Evolutionary conservation across 2,329 filamentous ascomycete genomes (phyloP), one percentile per base, ranked within the genome.

Genomic region (Intubia oerlemansii): DNA sequence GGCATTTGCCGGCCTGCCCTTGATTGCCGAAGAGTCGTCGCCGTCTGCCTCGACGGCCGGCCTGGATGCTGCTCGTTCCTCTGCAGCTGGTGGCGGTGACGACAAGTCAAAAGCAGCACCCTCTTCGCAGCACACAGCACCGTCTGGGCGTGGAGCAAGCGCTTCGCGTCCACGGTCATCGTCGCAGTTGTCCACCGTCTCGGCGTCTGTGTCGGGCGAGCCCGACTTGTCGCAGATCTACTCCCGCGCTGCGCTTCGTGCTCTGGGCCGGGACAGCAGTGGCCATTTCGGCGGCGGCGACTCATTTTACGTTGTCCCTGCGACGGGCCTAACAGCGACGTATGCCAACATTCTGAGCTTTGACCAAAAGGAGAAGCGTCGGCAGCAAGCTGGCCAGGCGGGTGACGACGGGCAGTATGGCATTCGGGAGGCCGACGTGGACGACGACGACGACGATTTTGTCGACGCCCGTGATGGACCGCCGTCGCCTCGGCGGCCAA

Each of bases 271-370:
- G 32, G 72, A 74, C 17, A 21, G 15, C 13, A n/a, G n/a, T n/a
- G 29, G 31, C 31, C 18, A 67, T 1, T 62, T 71, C 17, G 60
- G 62, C 11, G 27, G 29, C 23, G 55, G 65, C 11, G 77, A 78
- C 41, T 88, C 78, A 7, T 98, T 98, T 53, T 95, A 93, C 46
- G 77, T 95, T 2, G 88, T 98, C 1, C 88, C 85, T 4, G 78
- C 79, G 0, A 81, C 78, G 12, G 85, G 88, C 5, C 82, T 85
- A 37, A 93, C 82, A 3, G 75, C 84, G 34, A 88, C 82, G 0
- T 98, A 95, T 44, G 84, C 88, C 25, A 82, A 77, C 36, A 93
- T 98, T 29, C 56, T 92, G 13, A 74, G 58, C 24, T 72, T 67
- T 39, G 68, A 66, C 20, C 64, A 71, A 37, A 74, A 74, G 41